Base-by-base conservation (phyloP, 129 eudicot species). In the Daucus carota region DNA sequence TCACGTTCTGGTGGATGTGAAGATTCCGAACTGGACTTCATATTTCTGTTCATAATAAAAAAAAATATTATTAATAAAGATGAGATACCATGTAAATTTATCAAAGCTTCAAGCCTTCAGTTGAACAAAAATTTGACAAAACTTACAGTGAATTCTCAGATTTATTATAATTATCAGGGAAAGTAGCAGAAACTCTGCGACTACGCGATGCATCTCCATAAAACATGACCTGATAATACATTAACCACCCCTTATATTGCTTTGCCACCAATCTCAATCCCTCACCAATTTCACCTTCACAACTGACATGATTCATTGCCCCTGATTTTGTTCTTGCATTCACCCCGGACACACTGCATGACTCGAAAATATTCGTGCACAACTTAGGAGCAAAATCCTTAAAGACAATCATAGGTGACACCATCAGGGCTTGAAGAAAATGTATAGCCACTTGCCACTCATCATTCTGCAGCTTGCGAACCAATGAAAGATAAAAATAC, bases 141-240 rank as follows among this genome's bases (percentile, higher is more conserved):
- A 77, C 80, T 74, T 86, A 88, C 92, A 60, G 52, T 42, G 79
- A 72, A 59, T 68, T 76, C 78, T 75, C 44, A 57, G 85, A 73
- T 15, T 80, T 75, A 0, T 83, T 75, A 0, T 84, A n/a, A n/a
- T n/a, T 65, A 76, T 84, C 81, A n/a, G 33, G 36, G 11, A 28
- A 59, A 77, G 62, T 20, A 77, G 80, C 72, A 75, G 40, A 22
- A 36, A 62, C 79, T 74, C 76, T 83, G 80, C 63, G 18, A 15
- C 42, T 48, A 28, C 77, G 65, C 18, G 85, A 62, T 46, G 80
- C 73, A 28, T 82, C 87, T 65, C 90, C 95, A 70, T 78, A 80
- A n/a, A 85, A 84, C 82, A 92, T 85, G 6, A 92, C 90, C 78
- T 87, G 95, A 76, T 92, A 81, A 81, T 89, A 89, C 85, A 84